Base-by-base conservation (phyloP, 2,329 filamentous ascomycete genomes). In the Hymenoscyphus scutula region DNA sequence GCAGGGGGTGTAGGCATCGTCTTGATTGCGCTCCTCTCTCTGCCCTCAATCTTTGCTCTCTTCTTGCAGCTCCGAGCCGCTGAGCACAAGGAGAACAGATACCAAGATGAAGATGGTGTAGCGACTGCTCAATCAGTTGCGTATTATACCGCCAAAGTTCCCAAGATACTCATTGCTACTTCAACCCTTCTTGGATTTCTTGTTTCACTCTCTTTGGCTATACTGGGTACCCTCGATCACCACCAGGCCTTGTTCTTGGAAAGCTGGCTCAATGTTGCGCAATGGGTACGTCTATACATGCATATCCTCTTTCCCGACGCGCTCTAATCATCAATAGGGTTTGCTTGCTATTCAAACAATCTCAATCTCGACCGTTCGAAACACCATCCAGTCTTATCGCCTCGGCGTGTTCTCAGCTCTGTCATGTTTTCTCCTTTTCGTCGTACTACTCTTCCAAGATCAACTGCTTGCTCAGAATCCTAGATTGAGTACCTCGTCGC, bases 51-150 rank as follows among this genome's bases (percentile, higher is more conserved):
- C 25, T 63, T 72, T 41, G 73, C 74, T 53, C 67, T 77, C 38
- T 38, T 74, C 54, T 67, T 68, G 34, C 78, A 80, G 68, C 66
- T 68, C 74, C 62, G 68, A 71, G 45, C 56, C 53, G 55, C 72
- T 64, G 69, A 68, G 74, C 45, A 67, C 56, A 64, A 72, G 74
- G 62, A 71, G 48, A 76, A 81, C 11, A 77, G 80, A 13, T 92
- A 92, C 70, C 78, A 86, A 68, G 90, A 93, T 71, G 76, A 81
- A 65, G 90, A 93, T 75, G 90, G 90, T 56, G 80, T 82, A 66
- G 88, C 87, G 34, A 89, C 86, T 0, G 80, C 84, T 48, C 85
- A 89, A 71, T 85, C 86, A 1, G 73, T 86, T 59, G 80, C 81
- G 25, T 80, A 79, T 45, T 92, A 88, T 71, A 89, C 88, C 30